Evolutionary conservation across 2,329 filamentous ascomycete species (phyloP), one percentile per base, ranked within the genome.

Genomic region (Clarireedia sp.): DNA sequence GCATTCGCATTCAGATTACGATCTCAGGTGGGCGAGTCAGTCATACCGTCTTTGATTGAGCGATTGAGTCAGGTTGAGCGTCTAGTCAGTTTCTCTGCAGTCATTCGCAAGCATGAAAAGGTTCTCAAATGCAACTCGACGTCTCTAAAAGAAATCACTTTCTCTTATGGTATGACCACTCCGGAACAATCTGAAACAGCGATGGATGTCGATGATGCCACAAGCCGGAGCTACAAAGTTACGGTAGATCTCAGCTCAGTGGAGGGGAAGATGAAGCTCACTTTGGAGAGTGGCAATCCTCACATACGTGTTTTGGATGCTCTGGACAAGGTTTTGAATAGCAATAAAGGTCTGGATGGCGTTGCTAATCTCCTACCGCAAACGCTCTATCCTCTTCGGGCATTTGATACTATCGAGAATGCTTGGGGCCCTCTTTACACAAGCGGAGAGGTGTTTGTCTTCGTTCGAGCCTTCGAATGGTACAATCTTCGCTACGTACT

Each of bases 1-100:
- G 57, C 59, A 5, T 66, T 70, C 48, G 66, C 66, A 10, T 62
- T 69, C 44, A 64, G 66, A 2, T 55, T 70, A n/a, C 62, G 61
- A 8, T 65, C 63, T 41, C 59, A 57, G 48, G 52, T 69, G 43
- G 68, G 68, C 14, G 64, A 65, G 48, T 57, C 65, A 7, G 52
- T 67, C 37, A 62, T 69, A 37, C 52, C 62, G 9, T 50, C 52
- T 23, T 61, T 70, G 5, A 58, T 63, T n/a, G 63, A 68, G 40
- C 62, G 63, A 19, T 49, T 65, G 73, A 76, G 59, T 73, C 77
- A 50, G 78, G 83, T 94, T 56, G 82, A 87, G 64, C 80, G 85
- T 19, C 76, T 94, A 26, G 83, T 89, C 40, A 78, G 79, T 44
- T 89, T 88, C 64, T 75, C 90, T 24, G 78, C 83, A 45, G 82